Evolutionary conservation across 2,329 filamentous ascomycete genomes (phyloP).

Genomic region (Penicillium sp.): DNA sequence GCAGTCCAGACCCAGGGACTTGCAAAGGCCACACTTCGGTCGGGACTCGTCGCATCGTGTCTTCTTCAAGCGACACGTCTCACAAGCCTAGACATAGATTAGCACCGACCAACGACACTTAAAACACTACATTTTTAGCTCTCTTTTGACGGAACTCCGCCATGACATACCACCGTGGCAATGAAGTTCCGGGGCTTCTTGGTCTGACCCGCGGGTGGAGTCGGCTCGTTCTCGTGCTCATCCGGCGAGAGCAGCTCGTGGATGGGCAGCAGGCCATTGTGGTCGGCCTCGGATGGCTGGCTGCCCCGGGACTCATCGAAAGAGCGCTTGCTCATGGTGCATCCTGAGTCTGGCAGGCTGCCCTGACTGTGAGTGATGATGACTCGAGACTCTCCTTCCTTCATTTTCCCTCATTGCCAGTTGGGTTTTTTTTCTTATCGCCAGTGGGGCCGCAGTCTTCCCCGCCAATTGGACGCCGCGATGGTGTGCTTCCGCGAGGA

Average conservation of each 20-base stretch:
- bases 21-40: constrained; percentile 55
- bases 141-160: background rate
- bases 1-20: constrained; percentile 51
- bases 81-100: constrained; percentile 48
- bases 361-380: background rate
- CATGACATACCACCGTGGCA: constrained; percentile 38
- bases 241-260: constrained; percentile 41
- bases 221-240: constrained; percentile 31
- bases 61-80: constrained; percentile 56
- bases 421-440: background rate
- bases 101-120: background rate
- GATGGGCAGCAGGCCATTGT: constrained; percentile 32
- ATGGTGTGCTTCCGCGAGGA: background rate
- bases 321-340: constrained; percentile 42
- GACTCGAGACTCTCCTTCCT: background rate
- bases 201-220: constrained; percentile 21
- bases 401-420: background rate
- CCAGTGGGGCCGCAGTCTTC: background rate
- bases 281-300: constrained; percentile 27
- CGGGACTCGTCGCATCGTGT: constrained; percentile 58
- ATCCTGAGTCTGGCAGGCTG: constrained; percentile 22
- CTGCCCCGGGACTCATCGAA: constrained; percentile 34
- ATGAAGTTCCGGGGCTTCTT: constrained; percentile 44
- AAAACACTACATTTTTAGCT: background rate
- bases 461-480: background rate